Base-by-base conservation (phyloP, 768 basidiomycete genomes). In the Tulasnella sp. region DNA sequence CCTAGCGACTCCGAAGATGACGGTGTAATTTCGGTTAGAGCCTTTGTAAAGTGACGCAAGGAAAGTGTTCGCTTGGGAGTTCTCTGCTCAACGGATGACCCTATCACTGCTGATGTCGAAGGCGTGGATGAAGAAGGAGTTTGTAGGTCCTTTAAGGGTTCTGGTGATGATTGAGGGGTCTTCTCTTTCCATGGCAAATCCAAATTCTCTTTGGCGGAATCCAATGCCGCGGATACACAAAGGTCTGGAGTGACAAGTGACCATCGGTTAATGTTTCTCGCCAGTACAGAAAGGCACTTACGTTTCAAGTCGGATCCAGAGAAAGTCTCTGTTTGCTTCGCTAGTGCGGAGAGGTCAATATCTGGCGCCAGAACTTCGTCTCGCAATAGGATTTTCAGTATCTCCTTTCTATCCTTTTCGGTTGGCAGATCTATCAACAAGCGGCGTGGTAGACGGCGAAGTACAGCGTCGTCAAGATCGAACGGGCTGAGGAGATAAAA, bases 261-360 rank as follows among this genome's bases (percentile, higher is more conserved):
- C n/a, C n/a, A n/a, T n/a, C n/a, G n/a, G n/a, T n/a, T n/a, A n/a
- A n/a, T n/a, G 51, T 32, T 25, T 59, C 31, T 37, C 42, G 16
- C 27, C 29, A 40, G 20, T 13, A 22, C 22, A 46, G 29, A 37
- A 15, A 25, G 15, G n/a, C 6, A 7, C n/a, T 31, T 37, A 32
- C 22, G 22, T 65, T 93, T 95, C 53, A 96, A 70, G 64, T 96
- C 91, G 24, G 90, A 93, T 13, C 91, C 91, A 51, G 91, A 96
- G 65, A 90, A 96, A 46, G 75, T 78, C 48, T 85, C 83, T 0
- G 88, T 88, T 63, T 76, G 75, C 62, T 72, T 74, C 4, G 84
- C 81, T 33, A 91, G 65, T 20, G 58, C 61, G 42, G 69, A 67
- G 15, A 80, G 62, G 55, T 83, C 76, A 9, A 89, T 67, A 58